A percentile compares a stretch with the other conserved stretches of the same genome.
These are phyloP conservation scores for Kluyveromyces starmeri DNA, from an alignment of 805 yeast species.

Conservation along the genomic window DNA sequence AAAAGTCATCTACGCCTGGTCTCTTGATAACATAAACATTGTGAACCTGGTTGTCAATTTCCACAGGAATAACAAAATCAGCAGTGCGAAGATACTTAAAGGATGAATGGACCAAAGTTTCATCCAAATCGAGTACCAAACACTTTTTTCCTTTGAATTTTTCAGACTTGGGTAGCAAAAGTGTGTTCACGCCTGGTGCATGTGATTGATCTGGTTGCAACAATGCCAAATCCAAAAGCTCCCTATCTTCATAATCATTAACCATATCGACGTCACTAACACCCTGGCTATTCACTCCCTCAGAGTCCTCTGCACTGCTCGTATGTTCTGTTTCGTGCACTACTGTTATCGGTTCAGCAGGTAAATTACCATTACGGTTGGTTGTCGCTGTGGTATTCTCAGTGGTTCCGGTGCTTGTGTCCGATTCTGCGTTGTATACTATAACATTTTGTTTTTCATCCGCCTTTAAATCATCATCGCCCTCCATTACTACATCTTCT, in stretches of 20 bases:
- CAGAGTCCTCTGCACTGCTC: constrained; percentile 14
- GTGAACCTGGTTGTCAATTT: constrained; percentile 84
- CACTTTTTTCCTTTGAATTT: constrained; percentile 64
- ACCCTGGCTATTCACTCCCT: constrained; percentile 14
- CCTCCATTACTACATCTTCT: constrained; percentile 13
- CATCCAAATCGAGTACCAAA: constrained; percentile 86
- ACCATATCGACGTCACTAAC: constrained; percentile 21
- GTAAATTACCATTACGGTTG: constrained; percentile 4
- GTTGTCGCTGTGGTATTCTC: constrained; percentile 6
- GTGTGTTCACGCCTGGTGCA: constrained; percentile 55
- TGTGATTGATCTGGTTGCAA: constrained; percentile 66
- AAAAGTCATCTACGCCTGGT: constrained; percentile 95
- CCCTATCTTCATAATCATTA: constrained; percentile 25
- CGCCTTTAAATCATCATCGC: constrained; percentile 9
- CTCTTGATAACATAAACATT: constrained; percentile 94
- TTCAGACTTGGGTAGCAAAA: constrained; percentile 42
- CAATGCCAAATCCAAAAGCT: constrained; percentile 48
- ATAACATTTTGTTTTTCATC: constrained; percentile 18
- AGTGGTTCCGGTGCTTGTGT: constrained; percentile 21
- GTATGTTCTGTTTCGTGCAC: constrained; percentile 14
- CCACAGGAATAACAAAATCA: constrained; percentile 96
- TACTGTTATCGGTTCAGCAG: constrained; percentile 11
- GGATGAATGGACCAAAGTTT: constrained; percentile 91
- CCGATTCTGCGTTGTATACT: constrained; percentile 22
- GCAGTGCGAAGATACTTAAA: constrained; percentile 88